Evolutionary conservation across 169 alveolate genomes (phyloP), one percentile per base, ranked within the genome.

Genomic region (Cryptosporidium baileyi): DNA sequence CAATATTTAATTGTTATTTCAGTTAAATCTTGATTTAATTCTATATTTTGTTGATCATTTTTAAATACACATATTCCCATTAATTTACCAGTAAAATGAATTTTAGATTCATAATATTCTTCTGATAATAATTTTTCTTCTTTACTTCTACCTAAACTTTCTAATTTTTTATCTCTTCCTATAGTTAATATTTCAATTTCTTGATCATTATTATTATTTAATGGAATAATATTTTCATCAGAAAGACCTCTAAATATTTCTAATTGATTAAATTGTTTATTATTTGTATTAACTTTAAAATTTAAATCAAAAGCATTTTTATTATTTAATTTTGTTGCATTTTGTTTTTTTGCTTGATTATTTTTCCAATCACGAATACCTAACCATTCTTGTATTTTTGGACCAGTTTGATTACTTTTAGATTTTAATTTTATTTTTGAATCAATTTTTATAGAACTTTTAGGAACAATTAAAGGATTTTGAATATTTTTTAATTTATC

Each of bases 81-180:
- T 6, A 74, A 30, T 8, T n/a, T 59, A 38, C 85, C 85, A 17
- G 57, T 52, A 74, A 74, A 57, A 26, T 74, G 85, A 17, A 74
- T 44, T 13, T 74, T 54, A n/a, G 85, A 51, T 17, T 74, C 85
- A 57, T 54, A 74, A 32, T 40, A 74, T 24, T 74, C 85, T 15
- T 74, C 67, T 8, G 85, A 26, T 13, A 26, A 11, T 15, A 57
- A 19, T 61, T 54, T 74, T 36, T 74, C 85, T 54, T 51, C 65
- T 54, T 51, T 74, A 11, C 60, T 15, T 41, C 60, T 54, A 4
- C 67, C 65, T 7, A 17, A n/a, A 2, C 47, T 30, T 36, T 74
- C 85, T 17, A 74, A 61, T 17, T 59, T 54, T 60, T 74, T 57
- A 9, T 74, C 85, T 57, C 85, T 74, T 51, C 85, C 85, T 6